phyloP scores from a whole-genome alignment of 2,329 filamentous ascomycete genomes.

The Claviceps sp. region DNA sequence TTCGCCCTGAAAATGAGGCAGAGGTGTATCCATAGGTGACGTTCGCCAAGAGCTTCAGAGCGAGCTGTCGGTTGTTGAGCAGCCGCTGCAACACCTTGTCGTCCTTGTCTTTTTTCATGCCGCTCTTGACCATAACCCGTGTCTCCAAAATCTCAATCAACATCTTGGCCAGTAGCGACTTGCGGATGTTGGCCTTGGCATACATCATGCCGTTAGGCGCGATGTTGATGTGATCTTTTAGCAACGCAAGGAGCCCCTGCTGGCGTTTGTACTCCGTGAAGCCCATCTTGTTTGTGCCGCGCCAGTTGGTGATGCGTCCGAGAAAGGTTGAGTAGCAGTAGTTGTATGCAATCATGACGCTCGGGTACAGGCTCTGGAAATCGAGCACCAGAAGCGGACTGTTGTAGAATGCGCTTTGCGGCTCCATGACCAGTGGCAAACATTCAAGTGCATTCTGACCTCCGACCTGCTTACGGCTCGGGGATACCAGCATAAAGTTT shows the following conservation, averaged over 20 bases:
- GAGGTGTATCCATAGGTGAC: conserved; percentile 98
- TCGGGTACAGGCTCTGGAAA: conserved; percentile 92
- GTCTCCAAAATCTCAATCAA: conserved; percentile 90
- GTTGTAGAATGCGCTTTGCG: conserved; percentile 85
- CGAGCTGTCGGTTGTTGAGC: conserved; percentile 85
- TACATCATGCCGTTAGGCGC: conserved; percentile 97
- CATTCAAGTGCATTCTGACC: conserved; percentile 91
- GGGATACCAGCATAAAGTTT: conserved; percentile 81
- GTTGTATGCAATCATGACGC: conserved; percentile 98
- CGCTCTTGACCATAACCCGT: conserved; percentile 91
- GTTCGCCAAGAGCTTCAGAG: conserved; percentile 92
- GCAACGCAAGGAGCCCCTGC: conserved; percentile 57
- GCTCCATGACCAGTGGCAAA: conserved; percentile 92
- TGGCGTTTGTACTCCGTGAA: conserved; percentile 78
- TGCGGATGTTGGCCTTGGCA: conserved; percentile 69
- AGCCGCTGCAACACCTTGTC: conserved; percentile 76
- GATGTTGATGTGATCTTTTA: conserved; percentile 80
- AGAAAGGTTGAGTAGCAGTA: conserved; percentile 97
- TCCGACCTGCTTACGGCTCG: conserved; percentile 82
- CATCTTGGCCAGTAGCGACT: conserved; percentile 91
- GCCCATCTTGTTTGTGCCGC: conserved; percentile 88
- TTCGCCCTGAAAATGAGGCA: conserved; percentile 87
- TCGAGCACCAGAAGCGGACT: conserved; percentile 84
- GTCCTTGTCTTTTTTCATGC: conserved; percentile 87
- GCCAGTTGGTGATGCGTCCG: conserved; percentile 73